phyloP scores from a whole-genome alignment of 805 yeast species.

The Trichomonascus vanleenenianus region DNA sequence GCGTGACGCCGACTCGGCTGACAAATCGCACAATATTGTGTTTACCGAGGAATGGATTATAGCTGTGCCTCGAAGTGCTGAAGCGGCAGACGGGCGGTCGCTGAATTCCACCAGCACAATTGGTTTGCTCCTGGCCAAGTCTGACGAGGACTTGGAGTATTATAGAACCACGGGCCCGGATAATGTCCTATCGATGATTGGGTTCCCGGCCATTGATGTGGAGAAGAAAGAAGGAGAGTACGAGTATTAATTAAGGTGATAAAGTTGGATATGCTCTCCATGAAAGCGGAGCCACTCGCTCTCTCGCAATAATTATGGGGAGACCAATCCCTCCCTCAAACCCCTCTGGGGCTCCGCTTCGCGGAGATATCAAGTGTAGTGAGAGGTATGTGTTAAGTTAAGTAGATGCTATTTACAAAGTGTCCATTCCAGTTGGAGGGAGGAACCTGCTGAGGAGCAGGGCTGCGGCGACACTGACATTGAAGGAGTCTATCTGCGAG shows the following conservation, averaged over 20 bases:
- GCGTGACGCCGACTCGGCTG: constrained; percentile 37
- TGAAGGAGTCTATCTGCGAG: constrained; percentile 59
- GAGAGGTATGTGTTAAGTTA: background rate
- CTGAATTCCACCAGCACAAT: constrained; percentile 75
- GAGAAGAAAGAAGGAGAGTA: constrained; percentile 19
- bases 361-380: too few species aligned
- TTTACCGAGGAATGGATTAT: constrained; percentile 80
- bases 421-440: constrained; percentile 12
- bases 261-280: too few species aligned
- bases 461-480: constrained; percentile 87
- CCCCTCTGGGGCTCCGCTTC: too few species aligned
- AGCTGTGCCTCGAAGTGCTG: constrained; percentile 69
- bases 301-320: too few species aligned
- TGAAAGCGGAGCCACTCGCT: too few species aligned
- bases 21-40: constrained; percentile 63
- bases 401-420: background rate
- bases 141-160: constrained; percentile 42
- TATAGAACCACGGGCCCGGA: constrained; percentile 36
- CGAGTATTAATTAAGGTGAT: constrained; percentile 4
- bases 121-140: constrained; percentile 73
- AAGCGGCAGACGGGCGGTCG: constrained; percentile 40
- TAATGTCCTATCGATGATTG: constrained; percentile 53
- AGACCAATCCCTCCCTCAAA: too few species aligned
- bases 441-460: constrained; percentile 38
- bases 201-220: constrained; percentile 39